Evolutionary conservation across 441 rosid species (phyloP), one percentile per base, ranked within the genome.

Genomic region (Croton setiger): DNA sequence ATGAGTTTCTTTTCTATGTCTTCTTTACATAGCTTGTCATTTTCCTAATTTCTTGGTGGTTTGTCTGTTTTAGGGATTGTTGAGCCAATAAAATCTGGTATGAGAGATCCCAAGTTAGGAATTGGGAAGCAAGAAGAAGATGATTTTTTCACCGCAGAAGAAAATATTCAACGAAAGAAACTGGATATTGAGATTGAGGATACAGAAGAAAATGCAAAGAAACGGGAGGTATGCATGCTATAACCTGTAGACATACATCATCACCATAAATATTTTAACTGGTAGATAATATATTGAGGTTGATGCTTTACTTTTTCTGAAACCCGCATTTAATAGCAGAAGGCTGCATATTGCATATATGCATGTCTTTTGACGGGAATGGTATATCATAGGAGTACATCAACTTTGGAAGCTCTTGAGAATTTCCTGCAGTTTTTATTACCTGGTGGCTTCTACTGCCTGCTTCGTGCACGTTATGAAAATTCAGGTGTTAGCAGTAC

Each of bases 381-480:
- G 88, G 83, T 85, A 78, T 79, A 82, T 86, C 79, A 72, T 92
- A 80, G 76, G 87, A 84, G 88, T 84, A 81, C 85, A 85, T 76
- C 79, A 84, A 88, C 86, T 80, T 86, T 84, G 82, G 88, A 86
- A 88, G 90, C 83, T 84, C 84, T 86, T 80, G 90, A 86, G 86
- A 84, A 80, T 88, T 86, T 85, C 88, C 82, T 85, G 88, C 92
- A 84, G 93, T 89, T 86, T 94, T 89, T 94, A 94, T 89, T 91
- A 88, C 92, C 92, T 89, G 97, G 97, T 86, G 92, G 96, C 89
- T 88, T 86, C 91, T 92, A 90, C 96, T 94, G 90, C 99, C 92
- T 77, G 94, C 98, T 94, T 90, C 96, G 87, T 92, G 87, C 96
- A 90, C 88, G 80, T 94, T 94, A 86, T 94, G 96, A 90, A 87